Conservation (phyloP, 2,329 filamentous ascomycete genomes). For the Alternaria angustiovoidea region DNA sequence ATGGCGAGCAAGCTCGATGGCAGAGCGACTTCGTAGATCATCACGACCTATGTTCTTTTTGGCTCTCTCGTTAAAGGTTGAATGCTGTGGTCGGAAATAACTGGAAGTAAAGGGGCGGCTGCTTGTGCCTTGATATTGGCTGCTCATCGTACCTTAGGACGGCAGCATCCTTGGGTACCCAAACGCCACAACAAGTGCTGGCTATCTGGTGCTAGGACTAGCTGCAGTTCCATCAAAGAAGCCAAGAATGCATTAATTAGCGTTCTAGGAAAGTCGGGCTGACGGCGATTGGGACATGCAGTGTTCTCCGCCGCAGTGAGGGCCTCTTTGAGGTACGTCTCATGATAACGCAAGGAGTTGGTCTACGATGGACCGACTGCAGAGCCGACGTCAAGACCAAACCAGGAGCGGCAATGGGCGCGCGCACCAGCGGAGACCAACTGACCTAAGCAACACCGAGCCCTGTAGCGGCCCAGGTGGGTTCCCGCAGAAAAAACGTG, state of each 20-base stretch:
- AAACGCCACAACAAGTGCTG: not conserved
- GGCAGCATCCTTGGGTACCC: not conserved
- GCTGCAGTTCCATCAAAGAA: constrained; percentile 6
- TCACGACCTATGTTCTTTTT: not conserved
- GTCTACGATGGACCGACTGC: not conserved
- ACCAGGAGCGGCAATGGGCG: constrained; percentile 6
- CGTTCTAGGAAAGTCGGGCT: not conserved
- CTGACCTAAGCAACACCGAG: constrained; percentile 4
- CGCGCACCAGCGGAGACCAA: constrained; percentile 1
- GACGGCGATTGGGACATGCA: not conserved
- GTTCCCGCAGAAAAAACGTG: constrained; percentile 20
- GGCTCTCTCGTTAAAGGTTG: not conserved
- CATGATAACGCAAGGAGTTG: constrained; percentile 3
- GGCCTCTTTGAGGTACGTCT: not conserved
- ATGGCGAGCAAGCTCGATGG: not conserved
- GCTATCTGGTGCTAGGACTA: constrained; percentile 6
- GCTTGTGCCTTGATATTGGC: not conserved
- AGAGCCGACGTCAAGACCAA: not conserved
- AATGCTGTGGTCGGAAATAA: not conserved
- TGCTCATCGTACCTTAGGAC: not conserved
- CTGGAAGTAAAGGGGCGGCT: not conserved
- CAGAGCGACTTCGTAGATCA: not conserved
- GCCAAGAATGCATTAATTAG: not conserved
- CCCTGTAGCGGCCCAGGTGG: constrained; percentile 14
- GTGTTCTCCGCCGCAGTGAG: not conserved